These are phyloP conservation scores for Neurospora sp. DNA, from an alignment of 495 filamentous ascomycete species.

Conservation along the genomic window DNA sequence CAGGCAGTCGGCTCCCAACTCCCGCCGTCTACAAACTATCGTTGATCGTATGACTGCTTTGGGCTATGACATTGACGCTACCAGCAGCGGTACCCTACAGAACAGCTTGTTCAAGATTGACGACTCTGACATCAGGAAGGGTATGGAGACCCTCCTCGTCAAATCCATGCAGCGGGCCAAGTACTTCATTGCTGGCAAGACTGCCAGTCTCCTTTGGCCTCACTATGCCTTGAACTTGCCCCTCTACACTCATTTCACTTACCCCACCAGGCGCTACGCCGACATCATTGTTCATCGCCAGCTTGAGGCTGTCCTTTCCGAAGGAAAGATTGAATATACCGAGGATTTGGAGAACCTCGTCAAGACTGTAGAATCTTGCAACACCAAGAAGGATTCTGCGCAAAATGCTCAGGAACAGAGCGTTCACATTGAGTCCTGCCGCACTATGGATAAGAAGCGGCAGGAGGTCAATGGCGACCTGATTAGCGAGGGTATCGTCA, in stretches of 20 bases:
- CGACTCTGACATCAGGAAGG: conserved; percentile 81
- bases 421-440: conserved; percentile 95
- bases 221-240: conserved; percentile 92
- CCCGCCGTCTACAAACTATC: conserved; percentile 80
- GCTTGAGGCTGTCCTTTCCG: conserved; percentile 76
- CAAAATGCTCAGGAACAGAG: conserved; percentile 97
- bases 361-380: conserved; percentile 93
- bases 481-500: conserved; percentile 91
- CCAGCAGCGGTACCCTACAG: conserved; percentile 82
- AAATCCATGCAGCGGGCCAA: conserved; percentile 96
- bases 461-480: conserved; percentile 81
- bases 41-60: conserved; percentile 86
- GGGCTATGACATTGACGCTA: conserved; percentile 77
- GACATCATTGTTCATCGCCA: conserved; percentile 95
- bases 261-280: conserved; percentile 87
- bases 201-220: conserved; percentile 58
- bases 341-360: conserved; percentile 80
- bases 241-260: conserved; percentile 95
- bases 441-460: conserved; percentile 81
- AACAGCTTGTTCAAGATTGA: conserved; percentile 87
- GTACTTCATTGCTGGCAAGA: conserved; percentile 75
- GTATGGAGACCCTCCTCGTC: conserved; percentile 89
- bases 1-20: conserved; percentile 73
- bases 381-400: conserved; percentile 97
- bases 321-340: conserved; percentile 70